Conservation (phyloP, 164 flowering plant genomes). For the Litsea cubeba region DNA sequence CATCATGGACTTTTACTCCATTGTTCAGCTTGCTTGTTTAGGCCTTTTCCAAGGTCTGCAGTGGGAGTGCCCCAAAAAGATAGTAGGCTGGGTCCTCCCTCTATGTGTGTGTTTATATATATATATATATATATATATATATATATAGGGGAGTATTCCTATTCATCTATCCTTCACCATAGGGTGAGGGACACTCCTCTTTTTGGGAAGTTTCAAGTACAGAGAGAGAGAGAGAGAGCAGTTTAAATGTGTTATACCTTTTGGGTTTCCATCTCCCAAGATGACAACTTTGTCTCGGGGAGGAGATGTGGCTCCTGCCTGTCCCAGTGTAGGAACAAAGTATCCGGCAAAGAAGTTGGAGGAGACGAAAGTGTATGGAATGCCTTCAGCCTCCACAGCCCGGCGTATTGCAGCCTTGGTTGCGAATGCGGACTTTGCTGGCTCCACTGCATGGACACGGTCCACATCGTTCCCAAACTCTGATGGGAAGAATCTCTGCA, state of each 20-base stretch:
- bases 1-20: too few relatives aligned
- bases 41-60: too few relatives aligned
- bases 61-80: too few relatives aligned
- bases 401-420: constrained; percentile 39
- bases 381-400: constrained; percentile 46
- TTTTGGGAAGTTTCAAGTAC: too few relatives aligned
- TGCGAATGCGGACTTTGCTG: constrained; percentile 40
- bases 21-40: too few relatives aligned
- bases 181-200: too few relatives aligned
- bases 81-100: too few relatives aligned
- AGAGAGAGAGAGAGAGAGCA: too few relatives aligned
- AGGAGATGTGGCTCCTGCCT: constrained; percentile 42
- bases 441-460: constrained; percentile 50
- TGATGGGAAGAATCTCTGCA: constrained; percentile 63
- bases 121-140: too few relatives aligned
- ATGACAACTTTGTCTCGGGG: constrained; percentile 53
- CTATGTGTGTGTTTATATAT: too few relatives aligned
- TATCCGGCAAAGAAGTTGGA: constrained; percentile 44
- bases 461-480: constrained; percentile 65
- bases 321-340: constrained; percentile 40
- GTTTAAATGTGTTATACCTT: constrained; percentile 20
- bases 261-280: constrained; percentile 53
- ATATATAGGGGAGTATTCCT: too few relatives aligned
- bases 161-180: too few relatives aligned
- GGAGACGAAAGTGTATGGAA: constrained; percentile 48